Evolutionary conservation across 169 alveolate species (phyloP).

Genomic region (Eimeria acervulina): DNA sequence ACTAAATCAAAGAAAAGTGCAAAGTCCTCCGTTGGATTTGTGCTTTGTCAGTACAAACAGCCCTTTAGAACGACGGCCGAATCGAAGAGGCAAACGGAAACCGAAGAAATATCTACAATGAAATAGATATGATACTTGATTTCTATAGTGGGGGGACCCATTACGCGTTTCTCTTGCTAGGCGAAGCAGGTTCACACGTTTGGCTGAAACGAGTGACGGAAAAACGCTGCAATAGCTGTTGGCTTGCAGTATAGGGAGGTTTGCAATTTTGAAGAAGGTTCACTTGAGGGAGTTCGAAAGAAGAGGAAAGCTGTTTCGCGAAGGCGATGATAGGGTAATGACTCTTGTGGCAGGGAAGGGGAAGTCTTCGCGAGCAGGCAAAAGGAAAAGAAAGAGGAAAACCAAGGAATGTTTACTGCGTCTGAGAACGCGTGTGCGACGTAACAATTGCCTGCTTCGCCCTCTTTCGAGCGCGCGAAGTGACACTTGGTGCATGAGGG

Average conservation of each 20-base stretch:
- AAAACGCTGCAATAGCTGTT: background rate
- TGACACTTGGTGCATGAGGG: background rate
- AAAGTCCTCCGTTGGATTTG: too few relatives aligned
- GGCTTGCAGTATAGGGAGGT: background rate
- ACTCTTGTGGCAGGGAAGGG: background rate
- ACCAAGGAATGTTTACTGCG: background rate
- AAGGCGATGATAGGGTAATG: background rate
- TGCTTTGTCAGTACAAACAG: too few relatives aligned
- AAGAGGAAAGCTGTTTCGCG: background rate
- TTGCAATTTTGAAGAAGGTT: background rate
- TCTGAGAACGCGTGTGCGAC: background rate
- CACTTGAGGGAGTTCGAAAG: background rate
- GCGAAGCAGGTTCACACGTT: background rate
- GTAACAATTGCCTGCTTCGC: background rate
- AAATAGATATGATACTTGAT: too few relatives aligned
- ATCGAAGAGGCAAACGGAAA: too few relatives aligned
- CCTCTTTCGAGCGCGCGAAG: background rate
- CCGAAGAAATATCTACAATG: too few relatives aligned
- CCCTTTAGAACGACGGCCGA: too few relatives aligned
- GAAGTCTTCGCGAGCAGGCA: background rate
- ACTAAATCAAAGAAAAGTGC: too few relatives aligned
- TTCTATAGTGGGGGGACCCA: background rate
- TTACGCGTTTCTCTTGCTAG: background rate
- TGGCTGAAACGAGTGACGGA: background rate
- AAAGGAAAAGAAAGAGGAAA: background rate